These are phyloP conservation scores for Phytophthora pseudosyringae DNA, from an alignment of 352 stramenopile species.

Conservation along the genomic window DNA sequence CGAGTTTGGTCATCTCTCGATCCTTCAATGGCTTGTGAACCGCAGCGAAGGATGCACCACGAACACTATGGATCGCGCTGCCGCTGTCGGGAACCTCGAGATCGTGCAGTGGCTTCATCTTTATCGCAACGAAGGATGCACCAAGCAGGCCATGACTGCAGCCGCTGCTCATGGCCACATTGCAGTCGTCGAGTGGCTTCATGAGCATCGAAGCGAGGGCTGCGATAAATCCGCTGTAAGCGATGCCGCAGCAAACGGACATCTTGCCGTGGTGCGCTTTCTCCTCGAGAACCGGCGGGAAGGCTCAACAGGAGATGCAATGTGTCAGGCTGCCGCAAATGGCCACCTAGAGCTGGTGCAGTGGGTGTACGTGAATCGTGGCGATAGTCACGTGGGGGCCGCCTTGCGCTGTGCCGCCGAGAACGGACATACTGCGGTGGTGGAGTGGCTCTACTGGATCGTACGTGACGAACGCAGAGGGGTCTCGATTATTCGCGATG, in stretches of 20 bases:
- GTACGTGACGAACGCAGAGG: slow-evolving; percentile 25
- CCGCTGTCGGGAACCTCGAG: slow-evolving; percentile 19
- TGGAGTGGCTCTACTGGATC: slow-evolving; percentile 30
- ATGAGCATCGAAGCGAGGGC: not conserved
- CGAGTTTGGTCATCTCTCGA: slow-evolving; percentile 18
- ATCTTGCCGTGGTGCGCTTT: slow-evolving; percentile 23
- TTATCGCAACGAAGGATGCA: slow-evolving; percentile 18
- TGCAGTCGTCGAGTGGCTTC: slow-evolving; percentile 15
- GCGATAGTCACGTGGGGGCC: slow-evolving; percentile 15
- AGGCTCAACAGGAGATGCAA: slow-evolving; percentile 23
- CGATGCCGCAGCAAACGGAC: slow-evolving; percentile 13
- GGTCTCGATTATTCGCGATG: slow-evolving; percentile 13
- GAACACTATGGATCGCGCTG: slow-evolving; percentile 22
- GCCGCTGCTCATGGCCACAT: slow-evolving; percentile 19
- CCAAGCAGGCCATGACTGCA: slow-evolving; percentile 26
- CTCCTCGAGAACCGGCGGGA: slow-evolving; percentile 25
- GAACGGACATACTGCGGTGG: slow-evolving; percentile 13
- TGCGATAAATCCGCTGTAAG: slow-evolving; percentile 15
- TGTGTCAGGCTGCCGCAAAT: slow-evolving; percentile 20
- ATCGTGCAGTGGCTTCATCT: slow-evolving; percentile 16
- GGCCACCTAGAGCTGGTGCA: slow-evolving; percentile 20
- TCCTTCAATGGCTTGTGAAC: slow-evolving; percentile 23
- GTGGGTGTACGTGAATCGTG: slow-evolving; percentile 22
- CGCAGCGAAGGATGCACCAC: slow-evolving; percentile 21
- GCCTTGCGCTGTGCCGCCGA: slow-evolving; percentile 22